Base-by-base conservation (phyloP, 495 filamentous ascomycete genomes). In the Penicillium maclennaniae region DNA sequence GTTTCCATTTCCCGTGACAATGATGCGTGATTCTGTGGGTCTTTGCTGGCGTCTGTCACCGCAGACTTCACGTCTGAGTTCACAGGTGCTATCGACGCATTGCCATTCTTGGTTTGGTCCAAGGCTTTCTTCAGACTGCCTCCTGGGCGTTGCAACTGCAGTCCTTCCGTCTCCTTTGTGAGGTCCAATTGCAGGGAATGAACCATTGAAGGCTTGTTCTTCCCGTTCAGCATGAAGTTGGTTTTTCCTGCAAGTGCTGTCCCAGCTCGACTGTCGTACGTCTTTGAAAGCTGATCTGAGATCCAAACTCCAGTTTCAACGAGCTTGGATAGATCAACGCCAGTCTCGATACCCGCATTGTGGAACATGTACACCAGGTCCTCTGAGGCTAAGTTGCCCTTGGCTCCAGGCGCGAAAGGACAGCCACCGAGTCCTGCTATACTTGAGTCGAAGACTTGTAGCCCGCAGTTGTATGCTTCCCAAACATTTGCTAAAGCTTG, bases 341-440 rank as follows among this genome's bases (percentile, higher is more conserved):
- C 73, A 0, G 75, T 77, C 4, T 55, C 39, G 17, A 78, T 56
- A 0, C 73, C 74, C 0, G 63, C 65, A 15, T 63, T 64, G 6
- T 76, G 58, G 21, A 78, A 72, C 59, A 73, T 71, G 27, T 68
- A 65, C 1, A 72, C 74, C 19, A 78, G 16, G 38, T 74, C 73
- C 43, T 76, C 74, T 0, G 69, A 69, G 2, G 73, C 65, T 4
- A 76, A 68, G 51, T 77, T 78, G 1, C 75, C 75, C 25, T 69
- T 73, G 15, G 75, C 75, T 7, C 75, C 75, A 8, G 71, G 70
- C 5, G 74, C 74, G 59, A 71, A 77, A 0, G 75, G 75, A 49
- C 75, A 78, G 0, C 75, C 75, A 3, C 75, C 75, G 0, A 78
- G 68, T 3, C 75, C 74, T 0, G 63, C 66, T 17, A 76, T 63